phyloP scores from a whole-genome alignment of 805 yeast genomes.

The Schwanniomyces pseudopolymorphus region DNA sequence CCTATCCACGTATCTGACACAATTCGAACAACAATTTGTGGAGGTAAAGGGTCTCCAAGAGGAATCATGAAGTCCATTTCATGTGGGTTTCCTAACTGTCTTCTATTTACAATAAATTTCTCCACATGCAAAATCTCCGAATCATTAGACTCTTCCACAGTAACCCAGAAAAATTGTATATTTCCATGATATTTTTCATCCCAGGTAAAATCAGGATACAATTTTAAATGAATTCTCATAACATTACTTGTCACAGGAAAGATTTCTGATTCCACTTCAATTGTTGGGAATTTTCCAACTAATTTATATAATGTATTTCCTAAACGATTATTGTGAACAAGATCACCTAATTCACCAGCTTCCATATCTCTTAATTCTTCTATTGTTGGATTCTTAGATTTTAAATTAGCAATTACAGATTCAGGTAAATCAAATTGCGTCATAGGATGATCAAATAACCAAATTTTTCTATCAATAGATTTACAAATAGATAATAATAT shows the following conservation, averaged over 20 bases:
- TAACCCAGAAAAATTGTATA: slow-evolving; percentile 86
- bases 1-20: slow-evolving; percentile 91
- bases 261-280: slow-evolving; percentile 75
- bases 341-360: slow-evolving; percentile 78
- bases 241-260: slow-evolving; percentile 88
- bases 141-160: slow-evolving; percentile 83
- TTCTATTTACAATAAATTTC: slow-evolving; percentile 65
- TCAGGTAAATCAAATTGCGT: slow-evolving; percentile 81
- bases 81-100: slow-evolving; percentile 53
- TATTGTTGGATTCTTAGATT: slow-evolving; percentile 64
- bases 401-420: slow-evolving; percentile 59
- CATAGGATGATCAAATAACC: slow-evolving; percentile 92
- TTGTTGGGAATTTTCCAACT: slow-evolving; percentile 70
- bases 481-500: slow-evolving; percentile 80
- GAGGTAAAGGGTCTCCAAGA: slow-evolving; percentile 81
- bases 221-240: slow-evolving; percentile 69
- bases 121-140: slow-evolving; percentile 79
- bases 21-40: slow-evolving; percentile 78
- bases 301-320: slow-evolving; percentile 62
- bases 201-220: slow-evolving; percentile 84
- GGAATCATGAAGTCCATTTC: slow-evolving; percentile 93
- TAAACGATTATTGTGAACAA: slow-evolving; percentile 78
- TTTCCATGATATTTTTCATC: slow-evolving; percentile 77
- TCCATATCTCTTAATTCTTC: slow-evolving; percentile 73
- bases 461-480: slow-evolving; percentile 76